Percentiles rank a stretch among this genome's conserved stretches.
Evolutionary conservation across 129 eudicot species (phyloP).

Genomic region (Artemisia tridentata): DNA sequence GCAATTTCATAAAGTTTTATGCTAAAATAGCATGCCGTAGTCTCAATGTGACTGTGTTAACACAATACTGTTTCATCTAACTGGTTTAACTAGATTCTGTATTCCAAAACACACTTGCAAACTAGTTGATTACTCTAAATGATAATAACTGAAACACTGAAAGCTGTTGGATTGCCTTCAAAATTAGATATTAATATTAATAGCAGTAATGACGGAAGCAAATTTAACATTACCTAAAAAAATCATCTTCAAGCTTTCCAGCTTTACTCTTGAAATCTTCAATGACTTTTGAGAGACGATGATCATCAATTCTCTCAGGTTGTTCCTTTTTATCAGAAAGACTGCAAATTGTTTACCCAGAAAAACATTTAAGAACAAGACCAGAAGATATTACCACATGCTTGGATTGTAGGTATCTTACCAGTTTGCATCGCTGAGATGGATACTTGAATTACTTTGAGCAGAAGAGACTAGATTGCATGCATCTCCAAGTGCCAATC

Average conservation of each 20-base stretch:
- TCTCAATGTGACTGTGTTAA: background rate
- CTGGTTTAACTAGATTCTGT: background rate
- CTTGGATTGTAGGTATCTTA: background rate
- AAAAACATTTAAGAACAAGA: background rate
- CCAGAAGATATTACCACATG: background rate
- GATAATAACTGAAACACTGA: background rate
- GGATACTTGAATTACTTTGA: background rate
- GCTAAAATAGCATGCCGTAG: background rate
- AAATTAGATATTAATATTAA: background rate
- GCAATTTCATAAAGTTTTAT: background rate
- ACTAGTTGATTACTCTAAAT: background rate
- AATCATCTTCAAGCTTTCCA: slow-evolving; percentile 2
- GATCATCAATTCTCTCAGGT: background rate
- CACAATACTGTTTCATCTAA: background rate
- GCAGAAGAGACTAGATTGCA: slow-evolving; percentile 1
- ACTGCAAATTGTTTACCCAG: background rate
- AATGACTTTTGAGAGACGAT: background rate
- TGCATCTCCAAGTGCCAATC: slow-evolving; percentile 9
- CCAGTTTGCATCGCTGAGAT: slow-evolving; percentile 3
- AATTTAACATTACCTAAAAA: background rate
- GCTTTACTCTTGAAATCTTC: slow-evolving; percentile 2
- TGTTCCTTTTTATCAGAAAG: background rate
- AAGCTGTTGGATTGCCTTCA: background rate
- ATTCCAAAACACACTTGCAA: background rate
- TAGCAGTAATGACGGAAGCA: background rate